A percentile compares a stretch with the other conserved stretches of the same genome.
phyloP scores from a whole-genome alignment of 108 stramenopile species.

The Fistulifera pelliculosa region DNA sequence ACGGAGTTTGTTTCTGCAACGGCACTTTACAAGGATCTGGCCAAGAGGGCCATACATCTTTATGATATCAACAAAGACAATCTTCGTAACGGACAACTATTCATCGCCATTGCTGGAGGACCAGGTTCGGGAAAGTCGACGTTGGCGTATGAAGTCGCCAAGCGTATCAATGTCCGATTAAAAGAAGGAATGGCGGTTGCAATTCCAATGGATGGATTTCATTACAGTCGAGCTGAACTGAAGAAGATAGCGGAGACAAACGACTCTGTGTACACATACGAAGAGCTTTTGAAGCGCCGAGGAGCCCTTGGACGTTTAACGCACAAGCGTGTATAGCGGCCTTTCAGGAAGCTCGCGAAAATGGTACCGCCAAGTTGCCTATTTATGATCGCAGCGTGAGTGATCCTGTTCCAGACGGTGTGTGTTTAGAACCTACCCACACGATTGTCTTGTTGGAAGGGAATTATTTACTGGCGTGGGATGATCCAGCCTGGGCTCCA shows the following conservation, averaged over 20 bases:
- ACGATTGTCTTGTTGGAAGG: conserved; percentile 62
- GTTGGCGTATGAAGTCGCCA: conserved; percentile 27
- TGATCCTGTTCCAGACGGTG: conserved; percentile 47
- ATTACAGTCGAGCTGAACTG: conserved; percentile 40
- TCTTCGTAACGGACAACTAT: conserved; percentile 2
- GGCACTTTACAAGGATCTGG: too few relatives aligned
- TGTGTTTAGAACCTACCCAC: conserved; percentile 19
- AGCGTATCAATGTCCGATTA: conserved; percentile 14
- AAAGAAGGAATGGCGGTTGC: conserved; percentile 16
- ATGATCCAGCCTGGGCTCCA: conserved; percentile 3
- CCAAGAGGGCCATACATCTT: too few relatives aligned
- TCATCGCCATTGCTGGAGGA: conserved; percentile 11
- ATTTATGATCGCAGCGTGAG: conserved; percentile 39
- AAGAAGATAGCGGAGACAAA: conserved; percentile 20
- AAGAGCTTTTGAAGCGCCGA: conserved; percentile 17
- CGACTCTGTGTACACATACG: conserved; percentile 12
- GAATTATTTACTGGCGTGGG: conserved; percentile 36
- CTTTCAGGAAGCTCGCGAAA: conserved; percentile 20
- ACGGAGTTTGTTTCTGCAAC: too few relatives aligned
- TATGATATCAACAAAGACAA: conserved; percentile 1
- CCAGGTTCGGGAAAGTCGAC: conserved; percentile 36
- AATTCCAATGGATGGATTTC: conserved; percentile 78
- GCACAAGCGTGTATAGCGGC: conserved; percentile 31
- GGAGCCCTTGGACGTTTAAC: conserved; percentile 66
- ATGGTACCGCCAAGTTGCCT: conserved; percentile 31